Percentiles rank a stretch among this genome's conserved stretches.
Evolutionary conservation across 2,329 filamentous ascomycete species (phyloP).

Genomic region (Chrysosporium queenslandicum): DNA sequence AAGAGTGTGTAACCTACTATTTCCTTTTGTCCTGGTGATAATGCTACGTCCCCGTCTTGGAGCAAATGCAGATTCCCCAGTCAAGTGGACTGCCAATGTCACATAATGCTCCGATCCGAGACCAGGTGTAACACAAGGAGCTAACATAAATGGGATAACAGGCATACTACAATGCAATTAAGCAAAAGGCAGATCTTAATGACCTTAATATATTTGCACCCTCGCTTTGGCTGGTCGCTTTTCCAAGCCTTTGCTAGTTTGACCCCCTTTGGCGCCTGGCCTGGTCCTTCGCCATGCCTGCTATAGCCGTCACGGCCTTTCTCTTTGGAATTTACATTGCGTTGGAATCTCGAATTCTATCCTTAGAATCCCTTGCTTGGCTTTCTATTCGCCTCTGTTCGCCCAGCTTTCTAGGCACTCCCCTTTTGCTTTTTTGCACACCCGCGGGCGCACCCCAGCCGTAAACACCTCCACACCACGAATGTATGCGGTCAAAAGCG

Average conservation of each 20-base stretch:
- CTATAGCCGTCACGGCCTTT: neutral
- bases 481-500: neutral
- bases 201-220: constrained; percentile 7
- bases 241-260: constrained; percentile 1
- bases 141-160: constrained; percentile 1
- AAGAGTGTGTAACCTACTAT: constrained; percentile 10
- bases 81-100: neutral
- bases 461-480: neutral
- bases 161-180: neutral
- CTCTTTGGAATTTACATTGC: neutral
- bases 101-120: constrained; percentile 8
- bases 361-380: neutral
- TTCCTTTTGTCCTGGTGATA: constrained; percentile 11
- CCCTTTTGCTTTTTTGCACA: neutral
- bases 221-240: constrained; percentile 4
- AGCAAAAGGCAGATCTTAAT: constrained; percentile 8
- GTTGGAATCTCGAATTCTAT: neutral
- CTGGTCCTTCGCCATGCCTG: neutral
- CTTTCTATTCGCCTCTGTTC: neutral
- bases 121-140: constrained; percentile 3
- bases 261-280: constrained; percentile 4
- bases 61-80: neutral
- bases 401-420: neutral
- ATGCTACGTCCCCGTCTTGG: neutral
- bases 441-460: neutral